Base-by-base conservation (phyloP, 78 protist species). In the Dictyostelium capitatum region DNA sequence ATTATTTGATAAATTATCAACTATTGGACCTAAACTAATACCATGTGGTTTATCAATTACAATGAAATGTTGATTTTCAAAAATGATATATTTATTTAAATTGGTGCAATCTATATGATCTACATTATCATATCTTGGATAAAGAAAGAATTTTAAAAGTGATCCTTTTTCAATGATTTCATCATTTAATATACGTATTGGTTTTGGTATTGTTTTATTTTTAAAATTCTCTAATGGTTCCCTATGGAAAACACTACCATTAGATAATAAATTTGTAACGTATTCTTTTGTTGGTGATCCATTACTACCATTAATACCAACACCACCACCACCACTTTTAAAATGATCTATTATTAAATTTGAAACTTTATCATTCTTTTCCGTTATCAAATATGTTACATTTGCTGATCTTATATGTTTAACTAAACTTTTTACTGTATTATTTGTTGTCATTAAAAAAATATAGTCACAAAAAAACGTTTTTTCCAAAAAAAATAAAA, bases 11-110 rank as follows among this genome's bases (percentile, higher is more conserved):
- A 70, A 20, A 65, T 51, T 56, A 70, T 82, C 79, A 14, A 70
- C 25, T 1, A 56, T 53, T 19, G 80, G 47, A 9, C 28, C 79
- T 10, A 82, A 3, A n/a, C 30, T 30, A 1, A 90, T 41, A 9
- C 79, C 82, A 67, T 90, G 90, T 20, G 89, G 89, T 67, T 90
- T 82, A 59, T 90, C 95, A 25, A 90, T 43, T 23, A 90, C 72
- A 4, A 90, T 19, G 32, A 82, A 82, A 14, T 64, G 19, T 14
- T 81, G 87, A 48, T 90, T 90, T 12, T 90, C 89, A 56, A 9
- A 79, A 30, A 54, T 14, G 6, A 79, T 79, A 20, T 43, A 43
- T 14, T 79, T 46, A 5, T 48, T 20, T 2, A 48, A 25, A 11
- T 43, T 25, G 0, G 12, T 25, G 12, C 19, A 43, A 54, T 25